Evolutionary conservation across 768 basidiomycete genomes (phyloP).

Genomic region (Gelatoporia subvermispora): DNA sequence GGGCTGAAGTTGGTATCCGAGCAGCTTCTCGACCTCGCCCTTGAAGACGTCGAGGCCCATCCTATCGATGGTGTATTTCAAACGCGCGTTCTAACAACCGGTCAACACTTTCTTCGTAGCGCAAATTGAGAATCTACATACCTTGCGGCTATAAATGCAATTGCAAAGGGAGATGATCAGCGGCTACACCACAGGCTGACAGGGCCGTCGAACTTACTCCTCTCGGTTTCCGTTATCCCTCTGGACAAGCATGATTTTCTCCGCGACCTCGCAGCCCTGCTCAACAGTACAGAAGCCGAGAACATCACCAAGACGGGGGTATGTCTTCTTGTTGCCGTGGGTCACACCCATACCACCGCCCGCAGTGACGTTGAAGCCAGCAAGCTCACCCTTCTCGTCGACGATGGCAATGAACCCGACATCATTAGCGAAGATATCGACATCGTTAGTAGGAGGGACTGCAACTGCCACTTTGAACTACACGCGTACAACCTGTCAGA

Average conservation of each 20-base stretch:
- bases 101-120: conserved; percentile 14
- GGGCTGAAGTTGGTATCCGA: conserved; percentile 74
- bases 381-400: conserved; percentile 65
- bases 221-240: conserved; percentile 92
- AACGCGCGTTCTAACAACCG: conserved; percentile 62
- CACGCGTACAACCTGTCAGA: neutral
- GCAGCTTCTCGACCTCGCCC: conserved; percentile 81
- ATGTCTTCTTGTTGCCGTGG: conserved; percentile 98
- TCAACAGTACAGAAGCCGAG: conserved; percentile 92
- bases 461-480: conserved; percentile 98
- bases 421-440: conserved; percentile 94
- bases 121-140: conserved; percentile 6
- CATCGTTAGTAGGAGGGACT: conserved; percentile 93
- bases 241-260: conserved; percentile 91
- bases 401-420: conserved; percentile 95
- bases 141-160: conserved; percentile 30
- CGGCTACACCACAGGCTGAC: neutral
- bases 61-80: conserved; percentile 97
- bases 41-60: conserved; percentile 89
- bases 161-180: conserved; percentile 1
- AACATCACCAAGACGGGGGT: conserved; percentile 82
- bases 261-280: conserved; percentile 81
- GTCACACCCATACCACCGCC: conserved; percentile 99
- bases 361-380: conserved; percentile 89
- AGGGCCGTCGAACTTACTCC: conserved; percentile 55